Evolutionary conservation across 257 asterid species (phyloP).

Genomic region (Solanum ossicruentum): DNA sequence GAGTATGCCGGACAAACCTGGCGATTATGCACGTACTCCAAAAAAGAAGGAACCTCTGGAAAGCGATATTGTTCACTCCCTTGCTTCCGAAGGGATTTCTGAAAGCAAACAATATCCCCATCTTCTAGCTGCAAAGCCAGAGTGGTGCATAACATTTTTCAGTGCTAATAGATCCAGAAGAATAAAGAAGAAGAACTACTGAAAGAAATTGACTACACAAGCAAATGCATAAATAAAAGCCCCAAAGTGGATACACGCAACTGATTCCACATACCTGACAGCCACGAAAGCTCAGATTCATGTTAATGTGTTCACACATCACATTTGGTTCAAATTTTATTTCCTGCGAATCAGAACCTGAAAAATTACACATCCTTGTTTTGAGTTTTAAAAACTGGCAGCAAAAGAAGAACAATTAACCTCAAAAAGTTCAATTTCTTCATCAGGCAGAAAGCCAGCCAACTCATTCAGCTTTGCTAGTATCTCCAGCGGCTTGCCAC

Average conservation of each 20-base stretch:
- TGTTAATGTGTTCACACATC: constrained; percentile 67
- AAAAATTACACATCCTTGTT: neutral
- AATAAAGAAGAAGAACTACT: neutral
- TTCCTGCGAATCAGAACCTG: constrained; percentile 31
- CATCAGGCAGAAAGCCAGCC: constrained; percentile 66
- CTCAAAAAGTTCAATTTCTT: constrained; percentile 74
- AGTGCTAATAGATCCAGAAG: neutral
- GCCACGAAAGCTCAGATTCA: constrained; percentile 34
- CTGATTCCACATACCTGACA: constrained; percentile 37
- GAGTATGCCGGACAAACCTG: constrained; percentile 29
- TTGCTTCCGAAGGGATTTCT: constrained; percentile 37
- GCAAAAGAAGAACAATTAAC: constrained; percentile 12
- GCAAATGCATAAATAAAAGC: neutral
- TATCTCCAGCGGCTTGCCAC: constrained; percentile 53
- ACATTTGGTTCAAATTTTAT: constrained; percentile 69
- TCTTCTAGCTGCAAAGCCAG: constrained; percentile 50
- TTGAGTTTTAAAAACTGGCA: neutral
- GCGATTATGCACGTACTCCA: constrained; percentile 69
- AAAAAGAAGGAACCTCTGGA: constrained; percentile 60
- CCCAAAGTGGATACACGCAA: neutral
- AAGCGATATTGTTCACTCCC: constrained; percentile 36
- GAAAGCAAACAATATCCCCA: constrained; percentile 75
- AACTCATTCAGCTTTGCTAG: constrained; percentile 47
- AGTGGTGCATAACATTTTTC: neutral
- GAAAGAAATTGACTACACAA: neutral